phyloP scores from a whole-genome alignment of 495 filamentous ascomycete genomes.

The Pseudomonodictys pantanalensis region DNA sequence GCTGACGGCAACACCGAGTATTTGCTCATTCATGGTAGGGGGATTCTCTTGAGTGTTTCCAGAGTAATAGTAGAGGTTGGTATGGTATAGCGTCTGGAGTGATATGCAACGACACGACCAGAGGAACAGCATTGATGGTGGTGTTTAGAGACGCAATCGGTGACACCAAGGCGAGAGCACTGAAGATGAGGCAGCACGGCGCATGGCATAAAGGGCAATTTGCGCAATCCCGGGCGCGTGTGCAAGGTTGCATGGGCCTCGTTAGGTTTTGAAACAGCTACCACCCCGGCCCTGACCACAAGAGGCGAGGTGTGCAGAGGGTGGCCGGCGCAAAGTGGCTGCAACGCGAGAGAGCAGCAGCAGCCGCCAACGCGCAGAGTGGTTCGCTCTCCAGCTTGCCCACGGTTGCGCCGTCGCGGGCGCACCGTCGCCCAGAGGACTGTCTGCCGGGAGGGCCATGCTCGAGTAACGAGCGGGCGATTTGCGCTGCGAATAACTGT shows the following conservation, averaged over 20 bases:
- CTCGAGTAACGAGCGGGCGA: neutral
- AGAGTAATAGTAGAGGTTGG: too few species aligned
- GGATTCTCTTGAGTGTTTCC: too few species aligned
- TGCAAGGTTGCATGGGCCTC: constrained; percentile 1
- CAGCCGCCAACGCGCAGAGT: neutral
- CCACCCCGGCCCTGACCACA: neutral
- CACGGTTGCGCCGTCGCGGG: neutral
- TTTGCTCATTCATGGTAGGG: too few species aligned
- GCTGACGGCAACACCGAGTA: too few species aligned
- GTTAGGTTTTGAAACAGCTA: constrained; percentile 18
- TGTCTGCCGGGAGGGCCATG: neutral
- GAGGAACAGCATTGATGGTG: too few species aligned
- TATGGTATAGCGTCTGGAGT: too few species aligned
- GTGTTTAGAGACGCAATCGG: too few species aligned
- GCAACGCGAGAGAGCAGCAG: neutral
- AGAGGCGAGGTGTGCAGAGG: neutral
- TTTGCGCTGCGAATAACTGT: neutral
- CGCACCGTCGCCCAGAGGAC: neutral
- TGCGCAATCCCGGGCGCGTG: constrained; percentile 20
- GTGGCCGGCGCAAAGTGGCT: neutral
- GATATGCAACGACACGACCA: too few species aligned
- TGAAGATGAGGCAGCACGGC: neutral
- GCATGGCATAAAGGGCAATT: constrained; percentile 30
- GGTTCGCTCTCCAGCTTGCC: neutral
- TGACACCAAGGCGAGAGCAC: too few species aligned